phyloP scores from a whole-genome alignment of 306 rosid species.

The Cercis canadensis region DNA sequence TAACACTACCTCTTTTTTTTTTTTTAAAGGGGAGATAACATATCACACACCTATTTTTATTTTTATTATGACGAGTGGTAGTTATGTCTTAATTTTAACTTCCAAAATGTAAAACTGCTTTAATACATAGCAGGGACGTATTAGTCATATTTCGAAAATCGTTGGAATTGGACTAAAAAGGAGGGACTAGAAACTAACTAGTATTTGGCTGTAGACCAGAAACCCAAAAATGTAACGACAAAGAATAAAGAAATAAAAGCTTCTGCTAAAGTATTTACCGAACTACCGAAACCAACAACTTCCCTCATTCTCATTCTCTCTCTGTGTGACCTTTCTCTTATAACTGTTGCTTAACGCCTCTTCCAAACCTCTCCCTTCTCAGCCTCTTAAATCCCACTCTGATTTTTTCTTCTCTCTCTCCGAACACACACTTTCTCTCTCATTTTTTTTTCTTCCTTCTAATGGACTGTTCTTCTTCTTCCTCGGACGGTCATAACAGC shows the following conservation, averaged over 20 bases:
- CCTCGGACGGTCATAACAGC: constrained; percentile 28
- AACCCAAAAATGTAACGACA: constrained; percentile 20
- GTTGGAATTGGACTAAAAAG: background rate
- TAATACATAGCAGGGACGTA: too few species aligned
- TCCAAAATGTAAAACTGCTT: too few species aligned
- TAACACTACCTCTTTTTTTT: too few species aligned
- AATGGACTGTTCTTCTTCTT: constrained; percentile 49
- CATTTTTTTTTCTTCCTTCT: background rate
- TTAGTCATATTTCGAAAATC: too few species aligned
- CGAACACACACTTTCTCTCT: background rate
- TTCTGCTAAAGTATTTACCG: constrained; percentile 1
- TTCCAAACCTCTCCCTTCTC: constrained; percentile 34
- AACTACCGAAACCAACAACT: constrained; percentile 21
- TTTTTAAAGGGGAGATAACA: too few species aligned
- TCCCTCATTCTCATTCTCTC: background rate
- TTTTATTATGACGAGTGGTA: too few species aligned
- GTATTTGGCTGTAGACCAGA: background rate
- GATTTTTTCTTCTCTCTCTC: constrained; percentile 26
- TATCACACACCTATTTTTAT: too few species aligned
- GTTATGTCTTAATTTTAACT: too few species aligned
- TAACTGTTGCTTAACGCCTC: constrained; percentile 62
- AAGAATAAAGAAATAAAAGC: background rate
- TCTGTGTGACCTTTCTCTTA: background rate
- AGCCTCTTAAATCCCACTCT: constrained; percentile 27
- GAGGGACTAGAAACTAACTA: background rate